phyloP scores from a whole-genome alignment of 768 basidiomycete species.

The Lanmaoa pseudosensibilis region DNA sequence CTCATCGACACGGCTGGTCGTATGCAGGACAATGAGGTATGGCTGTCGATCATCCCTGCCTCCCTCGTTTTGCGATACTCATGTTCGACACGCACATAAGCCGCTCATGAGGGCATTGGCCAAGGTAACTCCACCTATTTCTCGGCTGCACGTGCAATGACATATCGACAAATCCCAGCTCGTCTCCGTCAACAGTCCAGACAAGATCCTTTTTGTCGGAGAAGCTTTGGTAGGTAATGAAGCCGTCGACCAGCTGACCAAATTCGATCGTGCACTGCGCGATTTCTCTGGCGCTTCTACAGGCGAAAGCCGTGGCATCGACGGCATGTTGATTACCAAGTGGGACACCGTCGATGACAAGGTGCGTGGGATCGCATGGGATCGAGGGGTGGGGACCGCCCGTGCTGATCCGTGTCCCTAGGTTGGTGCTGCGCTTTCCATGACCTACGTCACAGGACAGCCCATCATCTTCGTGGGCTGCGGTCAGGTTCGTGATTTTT shows the following conservation, averaged over 20 bases:
- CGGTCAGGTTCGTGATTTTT: conserved; percentile 69
- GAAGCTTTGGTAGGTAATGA: conserved; percentile 99
- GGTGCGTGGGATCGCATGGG: conserved; percentile 41
- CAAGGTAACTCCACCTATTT: conserved; percentile 52
- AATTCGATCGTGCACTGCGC: conserved; percentile 91
- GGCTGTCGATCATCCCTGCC: conserved; percentile 9
- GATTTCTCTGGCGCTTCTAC: conserved; percentile 80
- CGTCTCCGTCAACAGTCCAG: conserved; percentile 89
- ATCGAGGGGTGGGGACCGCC: not conserved
- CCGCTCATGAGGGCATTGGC: conserved; percentile 98
- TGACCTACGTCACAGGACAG: conserved; percentile 99
- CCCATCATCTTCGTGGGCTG: conserved; percentile 98
- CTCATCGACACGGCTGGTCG: conserved; percentile 97
- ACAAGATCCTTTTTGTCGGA: conserved; percentile 97
- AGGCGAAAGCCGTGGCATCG: conserved; percentile 85
- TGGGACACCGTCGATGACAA: conserved; percentile 99
- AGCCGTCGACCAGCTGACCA: conserved; percentile 95
- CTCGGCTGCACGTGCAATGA: not conserved
- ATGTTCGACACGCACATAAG: conserved; percentile 37
- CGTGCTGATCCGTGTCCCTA: conserved; percentile 30
- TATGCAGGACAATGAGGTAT: conserved; percentile 98
- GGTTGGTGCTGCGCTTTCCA: conserved; percentile 97
- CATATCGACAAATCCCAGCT: conserved; percentile 47
- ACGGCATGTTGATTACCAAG: conserved; percentile 98
- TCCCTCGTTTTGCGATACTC: not conserved